Conservation (phyloP, 495 filamentous ascomycete genomes). For the Venustampulla echinocandica region DNA sequence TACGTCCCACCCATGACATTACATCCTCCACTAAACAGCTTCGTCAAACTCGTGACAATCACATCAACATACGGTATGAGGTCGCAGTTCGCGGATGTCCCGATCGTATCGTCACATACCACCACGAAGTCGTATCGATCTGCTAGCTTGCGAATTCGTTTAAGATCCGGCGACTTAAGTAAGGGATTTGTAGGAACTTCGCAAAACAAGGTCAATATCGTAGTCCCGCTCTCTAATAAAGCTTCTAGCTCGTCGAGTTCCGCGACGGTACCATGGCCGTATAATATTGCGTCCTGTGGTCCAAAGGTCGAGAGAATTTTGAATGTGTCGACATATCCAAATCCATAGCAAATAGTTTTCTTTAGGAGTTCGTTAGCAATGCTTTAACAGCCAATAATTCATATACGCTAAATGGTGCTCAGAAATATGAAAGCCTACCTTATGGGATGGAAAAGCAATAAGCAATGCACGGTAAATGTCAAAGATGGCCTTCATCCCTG, state of each 20-base stretch:
- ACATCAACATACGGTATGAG: constrained; percentile 27
- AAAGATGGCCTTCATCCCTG: not conserved
- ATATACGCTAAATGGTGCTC: not conserved
- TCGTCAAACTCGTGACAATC: constrained; percentile 26
- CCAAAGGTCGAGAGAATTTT: constrained; percentile 90
- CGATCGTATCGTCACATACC: constrained; percentile 42
- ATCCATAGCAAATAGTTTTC: constrained; percentile 30
- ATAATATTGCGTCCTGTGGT: constrained; percentile 67
- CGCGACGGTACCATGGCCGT: constrained; percentile 64
- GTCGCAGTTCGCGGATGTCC: constrained; percentile 41
- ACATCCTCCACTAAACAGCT: constrained; percentile 20
- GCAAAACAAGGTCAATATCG: constrained; percentile 28
- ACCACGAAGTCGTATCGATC: constrained; percentile 37
- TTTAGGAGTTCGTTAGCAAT: not conserved
- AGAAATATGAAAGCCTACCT: not conserved
- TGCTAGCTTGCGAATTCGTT: constrained; percentile 29
- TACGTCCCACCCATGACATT: constrained; percentile 26
- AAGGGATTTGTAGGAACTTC: constrained; percentile 43
- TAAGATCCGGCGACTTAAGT: constrained; percentile 33
- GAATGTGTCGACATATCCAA: constrained; percentile 88
- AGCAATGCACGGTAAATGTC: not conserved
- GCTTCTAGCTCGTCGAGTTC: constrained; percentile 55
- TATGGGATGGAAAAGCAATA: not conserved
- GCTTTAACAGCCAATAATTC: not conserved
- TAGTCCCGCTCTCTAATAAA: not conserved